Evolutionary conservation across 352 stramenopile species (phyloP).

Genomic region (Phytophthora colocasiae): DNA sequence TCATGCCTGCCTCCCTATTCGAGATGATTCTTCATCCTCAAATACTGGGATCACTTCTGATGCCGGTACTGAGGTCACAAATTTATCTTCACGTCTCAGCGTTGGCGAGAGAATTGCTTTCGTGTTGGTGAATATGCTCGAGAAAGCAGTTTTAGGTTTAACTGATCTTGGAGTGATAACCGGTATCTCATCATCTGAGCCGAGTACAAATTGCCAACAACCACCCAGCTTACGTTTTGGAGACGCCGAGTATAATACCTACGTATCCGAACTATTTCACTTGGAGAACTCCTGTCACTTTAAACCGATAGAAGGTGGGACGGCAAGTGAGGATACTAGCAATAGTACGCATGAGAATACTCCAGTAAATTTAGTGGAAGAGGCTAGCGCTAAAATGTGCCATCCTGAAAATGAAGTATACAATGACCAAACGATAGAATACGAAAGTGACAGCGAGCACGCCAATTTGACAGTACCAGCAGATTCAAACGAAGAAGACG

Average conservation of each 20-base stretch:
- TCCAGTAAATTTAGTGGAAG: not conserved
- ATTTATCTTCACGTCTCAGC: not conserved
- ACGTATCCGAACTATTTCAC: conserved; percentile 37
- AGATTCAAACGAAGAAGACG: conserved; percentile 20
- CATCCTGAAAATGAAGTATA: not conserved
- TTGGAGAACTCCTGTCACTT: conserved; percentile 42
- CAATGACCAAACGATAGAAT: conserved; percentile 7
- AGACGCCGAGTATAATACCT: conserved; percentile 47
- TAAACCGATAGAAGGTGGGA: conserved; percentile 22
- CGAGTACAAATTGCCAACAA: conserved; percentile 4
- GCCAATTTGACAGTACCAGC: not conserved
- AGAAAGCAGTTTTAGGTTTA: conserved; percentile 35
- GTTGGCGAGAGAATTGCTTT: conserved; percentile 24
- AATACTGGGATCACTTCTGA: not conserved
- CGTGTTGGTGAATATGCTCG: conserved; percentile 36
- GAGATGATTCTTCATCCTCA: not conserved
- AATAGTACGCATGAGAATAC: not conserved
- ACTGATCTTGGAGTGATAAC: conserved; percentile 13
- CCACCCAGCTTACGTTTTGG: conserved; percentile 18
- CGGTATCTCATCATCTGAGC: not conserved
- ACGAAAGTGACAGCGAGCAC: conserved; percentile 1
- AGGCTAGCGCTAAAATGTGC: not conserved
- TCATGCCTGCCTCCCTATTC: conserved; percentile 16
- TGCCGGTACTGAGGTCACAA: not conserved
- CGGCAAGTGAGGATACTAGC: not conserved